Conservation (phyloP, 2,329 filamentous ascomycete genomes). For the Phoma sp. region DNA sequence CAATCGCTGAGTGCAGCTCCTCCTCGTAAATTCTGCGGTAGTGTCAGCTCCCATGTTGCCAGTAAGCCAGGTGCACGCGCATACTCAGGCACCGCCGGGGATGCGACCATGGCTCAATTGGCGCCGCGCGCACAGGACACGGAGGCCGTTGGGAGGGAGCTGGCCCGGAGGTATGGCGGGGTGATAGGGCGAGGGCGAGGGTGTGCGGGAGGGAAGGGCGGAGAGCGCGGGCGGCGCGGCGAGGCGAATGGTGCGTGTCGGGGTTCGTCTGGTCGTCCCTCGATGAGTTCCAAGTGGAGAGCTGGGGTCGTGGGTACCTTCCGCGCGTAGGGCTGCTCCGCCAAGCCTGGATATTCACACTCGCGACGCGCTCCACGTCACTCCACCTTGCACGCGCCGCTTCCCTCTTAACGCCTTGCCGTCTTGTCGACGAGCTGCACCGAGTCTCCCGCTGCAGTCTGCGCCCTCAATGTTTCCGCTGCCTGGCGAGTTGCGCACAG, state of each 20-base stretch:
- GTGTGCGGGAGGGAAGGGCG: constrained; percentile 9
- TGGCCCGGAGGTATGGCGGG: constrained; percentile 12
- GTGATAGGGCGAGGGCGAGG: neutral
- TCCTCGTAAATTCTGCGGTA: constrained; percentile 84
- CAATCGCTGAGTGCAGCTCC: constrained; percentile 86
- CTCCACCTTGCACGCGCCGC: neutral
- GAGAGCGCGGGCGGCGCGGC: constrained; percentile 7
- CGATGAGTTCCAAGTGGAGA: constrained; percentile 16
- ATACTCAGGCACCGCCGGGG: constrained; percentile 53
- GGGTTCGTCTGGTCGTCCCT: constrained; percentile 19
- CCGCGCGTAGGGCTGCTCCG: constrained; percentile 19
- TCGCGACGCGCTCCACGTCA: constrained; percentile 8
- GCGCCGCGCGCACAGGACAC: constrained; percentile 22
- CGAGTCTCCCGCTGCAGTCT: constrained; percentile 3
- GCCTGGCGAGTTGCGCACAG: constrained; percentile 1
- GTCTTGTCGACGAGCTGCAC: neutral
- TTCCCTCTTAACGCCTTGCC: neutral
- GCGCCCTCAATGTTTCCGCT: constrained; percentile 8
- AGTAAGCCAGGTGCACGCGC: constrained; percentile 23
- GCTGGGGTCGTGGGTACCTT: constrained; percentile 26
- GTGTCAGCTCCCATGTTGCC: constrained; percentile 6
- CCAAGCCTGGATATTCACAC: constrained; percentile 18
- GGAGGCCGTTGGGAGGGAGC: neutral
- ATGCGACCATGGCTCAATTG: constrained; percentile 49
- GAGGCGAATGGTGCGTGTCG: constrained; percentile 20